Percentiles rank a stretch among this genome's conserved stretches.
These are phyloP conservation scores for Ogataea nakhonphanomensis DNA, from an alignment of 805 yeast genomes.

Conservation along the genomic window DNA sequence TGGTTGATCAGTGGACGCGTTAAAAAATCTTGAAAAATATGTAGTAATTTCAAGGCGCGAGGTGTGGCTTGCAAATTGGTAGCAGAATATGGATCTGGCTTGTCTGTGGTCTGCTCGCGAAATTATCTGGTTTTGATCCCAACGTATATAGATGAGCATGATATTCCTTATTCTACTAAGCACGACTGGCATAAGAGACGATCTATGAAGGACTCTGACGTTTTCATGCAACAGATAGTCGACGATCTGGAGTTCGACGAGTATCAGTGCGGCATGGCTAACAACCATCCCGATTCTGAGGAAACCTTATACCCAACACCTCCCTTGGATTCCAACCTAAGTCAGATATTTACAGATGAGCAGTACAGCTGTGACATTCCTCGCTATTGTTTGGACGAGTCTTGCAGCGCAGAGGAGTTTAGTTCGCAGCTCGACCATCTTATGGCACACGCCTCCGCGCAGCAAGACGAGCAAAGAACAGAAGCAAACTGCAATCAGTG, in stretches of 20 bases:
- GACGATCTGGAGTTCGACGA: slow-evolving; percentile 13
- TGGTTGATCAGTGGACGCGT: slow-evolving; percentile 1
- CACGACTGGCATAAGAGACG: neutral
- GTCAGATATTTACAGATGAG: slow-evolving; percentile 8
- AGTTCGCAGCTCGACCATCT: slow-evolving; percentile 2
- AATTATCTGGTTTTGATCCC: neutral
- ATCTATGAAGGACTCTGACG: slow-evolving; percentile 7
- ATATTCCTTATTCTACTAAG: neutral
- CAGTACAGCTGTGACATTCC: slow-evolving; percentile 9
- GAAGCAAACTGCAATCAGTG: neutral
- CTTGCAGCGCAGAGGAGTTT: neutral
- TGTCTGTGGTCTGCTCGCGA: neutral
- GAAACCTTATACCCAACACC: slow-evolving; percentile 14
- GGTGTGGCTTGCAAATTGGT: neutral
- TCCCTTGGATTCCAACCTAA: slow-evolving; percentile 12
- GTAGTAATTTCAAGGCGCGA: neutral
- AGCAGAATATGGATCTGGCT: neutral
- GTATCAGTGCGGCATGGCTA: neutral
- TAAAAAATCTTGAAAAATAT: neutral
- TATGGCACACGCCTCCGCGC: slow-evolving; percentile 3
- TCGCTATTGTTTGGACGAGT: slow-evolving; percentile 13
- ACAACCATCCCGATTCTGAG: neutral
- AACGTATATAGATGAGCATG: neutral
- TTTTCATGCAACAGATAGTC: slow-evolving; percentile 15
- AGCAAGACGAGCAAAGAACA: neutral